Evolutionary conservation across 2,329 filamentous ascomycete genomes (phyloP), one percentile per base, ranked within the genome.

Genomic region (Talaromyces amestolkiae): DNA sequence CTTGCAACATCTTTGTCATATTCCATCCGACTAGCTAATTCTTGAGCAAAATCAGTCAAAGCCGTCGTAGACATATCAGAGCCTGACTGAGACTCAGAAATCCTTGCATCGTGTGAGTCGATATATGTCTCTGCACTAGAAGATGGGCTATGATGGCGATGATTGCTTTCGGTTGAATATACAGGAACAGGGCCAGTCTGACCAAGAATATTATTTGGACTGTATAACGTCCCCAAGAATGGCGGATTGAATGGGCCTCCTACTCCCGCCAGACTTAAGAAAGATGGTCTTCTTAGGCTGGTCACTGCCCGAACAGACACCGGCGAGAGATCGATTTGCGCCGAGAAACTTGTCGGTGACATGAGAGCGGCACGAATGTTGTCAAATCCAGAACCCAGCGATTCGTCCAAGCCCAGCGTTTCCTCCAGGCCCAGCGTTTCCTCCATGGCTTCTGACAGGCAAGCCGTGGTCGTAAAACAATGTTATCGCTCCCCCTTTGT

Each of bases 1-100:
- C 68, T 68, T 13, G 63, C 51, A 8, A 69, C 66, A 11, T 68
- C 67, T 35, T 72, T 65, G 1, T 71, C 70, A 15, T 2, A 3
- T 37, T 56, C 10, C 10, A 37, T 35, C 66, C 70, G 15, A 67
- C 66, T 22, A 1, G 9, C 69, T 68, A 1, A 67, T 39, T 39
- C 19, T 47, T 62, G 33, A 22, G 17, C 11, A 22, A 7, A 62
- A 13, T 31, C 60, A 43, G 31, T 19, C n/a, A 54, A 39, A 24
- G 47, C 6, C 17, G 22, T 3, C n/a, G 24, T 22, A 17, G 51
- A 43, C 22, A 51, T 10, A 10, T 37, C 31, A 7, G 59, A 61
- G 17, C 9, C 5, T 8, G 45, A 2, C 15, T 7, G 3, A 33
- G 60, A 43, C 47, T 43, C 33, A 3, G 47, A 54, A 43, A 4